Evolutionary conservation across 495 filamentous ascomycete genomes (phyloP), one percentile per base, ranked within the genome.

Genomic region (Penicillium psychrofluorescens): DNA sequence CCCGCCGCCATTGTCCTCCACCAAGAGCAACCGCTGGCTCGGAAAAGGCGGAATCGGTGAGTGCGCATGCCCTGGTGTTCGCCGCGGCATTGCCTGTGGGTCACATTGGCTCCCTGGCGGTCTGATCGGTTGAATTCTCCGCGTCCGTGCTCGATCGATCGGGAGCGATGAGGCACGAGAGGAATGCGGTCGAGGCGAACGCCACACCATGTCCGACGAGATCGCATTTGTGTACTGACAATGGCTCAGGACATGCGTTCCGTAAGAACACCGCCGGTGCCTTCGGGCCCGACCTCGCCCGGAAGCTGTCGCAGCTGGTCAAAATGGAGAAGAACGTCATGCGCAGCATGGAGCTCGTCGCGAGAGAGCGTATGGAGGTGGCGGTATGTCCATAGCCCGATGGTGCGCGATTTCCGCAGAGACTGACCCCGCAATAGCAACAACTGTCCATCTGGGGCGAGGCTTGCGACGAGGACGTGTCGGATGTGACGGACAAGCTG

Each of bases 291-390:
- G 92, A 98, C 44, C 84, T 98, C 29, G 85, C 94, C 42, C 91
- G 92, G 76, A 98, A 98, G 80, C 81, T 98, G 44, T 84, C 90
- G 22, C 88, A 95, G 75, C 80, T 98, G 31, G 92, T 98, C 47
- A 97, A 98, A 76, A 97, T 98, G 94, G 92, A 98, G 73, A 98
- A 98, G 85, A 97, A 98, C 59, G 85, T 95, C 38, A 98, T 98
- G 92, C 86, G 92, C 58, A 95, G 90, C 62, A 82, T 98, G 78
- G 92, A 97, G 64, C 74, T 91, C 41, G 92, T 97, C 34, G 86
- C 89, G 29, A 81, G 88, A 51, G 92, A 97, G 75, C 79, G 94
- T 49, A 96, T 97, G 87, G 94, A 97, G 54, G 92, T 95, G 52
- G 94, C 92, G 55, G 89, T 95, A 83, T 56, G 86, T 62, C 4